Base-by-base conservation (phyloP, 371 early-diverging fungal genomes). In the Blyttiomyces sp. region DNA sequence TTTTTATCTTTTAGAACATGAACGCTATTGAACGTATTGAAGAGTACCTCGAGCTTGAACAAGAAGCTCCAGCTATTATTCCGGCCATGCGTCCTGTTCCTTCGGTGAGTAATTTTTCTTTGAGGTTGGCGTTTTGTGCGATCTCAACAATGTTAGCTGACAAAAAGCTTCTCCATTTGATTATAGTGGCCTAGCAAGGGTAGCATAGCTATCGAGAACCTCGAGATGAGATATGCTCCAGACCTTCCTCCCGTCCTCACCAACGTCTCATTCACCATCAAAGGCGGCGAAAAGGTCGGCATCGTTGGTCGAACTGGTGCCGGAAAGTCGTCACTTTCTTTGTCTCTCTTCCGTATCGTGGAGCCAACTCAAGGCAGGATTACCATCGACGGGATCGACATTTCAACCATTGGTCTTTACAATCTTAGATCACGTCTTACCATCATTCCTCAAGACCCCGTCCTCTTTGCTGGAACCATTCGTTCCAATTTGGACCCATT, bases 191-290 rank as follows among this genome's bases (percentile, higher is more conserved):
- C 51, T 17, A 27, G 30, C 51, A 31, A 31, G 19, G 51, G 51
- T 39, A 54, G 64, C 32, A 84, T 92, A 55, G 79, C 80, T 43
- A 82, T 92, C 61, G 69, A 81, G 46, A 75, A 86, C 55, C 82
- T 86, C 31, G 72, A 79, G 32, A 82, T 84, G 48, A 82, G 81
- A 57, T 93, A 85, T 59, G 81, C 81, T 17, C 81, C 77, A 63
- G 93, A 87, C 46, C 81, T 84, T 66, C 86, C 83, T 48, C 72
- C 81, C 33, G 75, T 74, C 16, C 75, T 91, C 21, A 72, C 82
- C 32, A 76, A 84, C 30, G 68, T 94, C 26, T 81, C 82, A 6
- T 87, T 74, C 39, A 39, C 39, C 39, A 39, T n/a, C 13, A 39
- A 39, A 39, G n/a, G n/a, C 13, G 39, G 13, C 13, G 39, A 39